phyloP scores from a whole-genome alignment of 2,329 filamentous ascomycete species.

The Verticillium dahliae region DNA sequence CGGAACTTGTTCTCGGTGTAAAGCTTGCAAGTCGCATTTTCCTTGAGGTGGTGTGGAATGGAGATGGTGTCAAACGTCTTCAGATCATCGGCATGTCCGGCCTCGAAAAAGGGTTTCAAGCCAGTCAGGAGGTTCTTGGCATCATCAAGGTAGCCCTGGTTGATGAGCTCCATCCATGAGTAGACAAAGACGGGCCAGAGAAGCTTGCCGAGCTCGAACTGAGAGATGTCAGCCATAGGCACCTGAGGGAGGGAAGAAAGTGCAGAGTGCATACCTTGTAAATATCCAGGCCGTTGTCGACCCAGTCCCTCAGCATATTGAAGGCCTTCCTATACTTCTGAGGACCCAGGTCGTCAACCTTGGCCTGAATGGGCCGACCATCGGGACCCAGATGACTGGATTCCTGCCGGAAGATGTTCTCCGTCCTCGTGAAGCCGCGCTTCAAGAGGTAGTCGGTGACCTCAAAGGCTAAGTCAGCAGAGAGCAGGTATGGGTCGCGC shows the following conservation, averaged over 20 bases:
- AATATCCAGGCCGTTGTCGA: constrained; percentile 85
- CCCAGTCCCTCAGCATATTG: constrained; percentile 70
- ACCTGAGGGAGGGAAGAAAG: not conserved
- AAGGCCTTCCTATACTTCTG: constrained; percentile 74
- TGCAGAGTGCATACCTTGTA: constrained; percentile 68
- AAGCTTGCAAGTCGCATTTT: constrained; percentile 70
- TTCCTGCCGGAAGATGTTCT: constrained; percentile 87
- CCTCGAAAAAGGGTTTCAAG: constrained; percentile 64
- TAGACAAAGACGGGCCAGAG: constrained; percentile 95
- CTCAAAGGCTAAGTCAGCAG: constrained; percentile 22
- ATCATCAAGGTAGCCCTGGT: constrained; percentile 64
- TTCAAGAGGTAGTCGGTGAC: constrained; percentile 94
- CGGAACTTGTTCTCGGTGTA: constrained; percentile 86
- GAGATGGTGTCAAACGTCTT: constrained; percentile 67
- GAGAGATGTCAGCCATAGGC: constrained; percentile 4
- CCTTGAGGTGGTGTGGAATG: constrained; percentile 69
- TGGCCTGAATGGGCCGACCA: constrained; percentile 63
- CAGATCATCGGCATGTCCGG: constrained; percentile 74
- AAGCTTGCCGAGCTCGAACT: constrained; percentile 82
- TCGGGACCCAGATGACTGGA: constrained; percentile 77
- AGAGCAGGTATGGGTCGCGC: not conserved
- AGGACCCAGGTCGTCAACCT: constrained; percentile 63
- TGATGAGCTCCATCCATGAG: constrained; percentile 75
- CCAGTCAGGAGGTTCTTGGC: constrained; percentile 66
- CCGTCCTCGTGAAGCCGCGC: constrained; percentile 87